Conservation (phyloP, 139 green algal genomes). For the Coelastrella sp. region DNA sequence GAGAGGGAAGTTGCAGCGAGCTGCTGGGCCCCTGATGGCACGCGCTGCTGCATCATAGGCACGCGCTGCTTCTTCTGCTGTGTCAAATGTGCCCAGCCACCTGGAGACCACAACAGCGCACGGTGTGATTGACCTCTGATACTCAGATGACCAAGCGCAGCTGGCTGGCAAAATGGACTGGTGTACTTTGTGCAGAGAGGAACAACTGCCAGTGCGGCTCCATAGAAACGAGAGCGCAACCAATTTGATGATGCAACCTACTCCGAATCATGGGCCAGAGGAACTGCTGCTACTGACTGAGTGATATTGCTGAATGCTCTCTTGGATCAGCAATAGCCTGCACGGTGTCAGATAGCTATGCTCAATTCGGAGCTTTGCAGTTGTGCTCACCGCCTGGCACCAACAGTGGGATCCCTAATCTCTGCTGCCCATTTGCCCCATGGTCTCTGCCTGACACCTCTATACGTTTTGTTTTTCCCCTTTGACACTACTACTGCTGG, state of each 20-base stretch:
- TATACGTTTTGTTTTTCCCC: slow-evolving; percentile 90
- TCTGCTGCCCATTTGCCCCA: slow-evolving; percentile 99
- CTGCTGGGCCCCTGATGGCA: slow-evolving; percentile 86
- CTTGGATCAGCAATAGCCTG: background rate
- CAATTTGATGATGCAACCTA: too few relatives aligned
- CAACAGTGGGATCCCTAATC: slow-evolving; percentile 95
- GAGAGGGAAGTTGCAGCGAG: slow-evolving; percentile 93
- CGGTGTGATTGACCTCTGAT: background rate
- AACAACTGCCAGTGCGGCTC: too few relatives aligned
- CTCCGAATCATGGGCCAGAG: too few relatives aligned
- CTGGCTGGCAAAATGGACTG: too few relatives aligned
- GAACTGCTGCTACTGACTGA: too few relatives aligned
- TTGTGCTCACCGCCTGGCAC: slow-evolving; percentile 75
- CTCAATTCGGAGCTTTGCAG: background rate
- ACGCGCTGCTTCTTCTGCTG: slow-evolving; percentile 92
- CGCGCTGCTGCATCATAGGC: slow-evolving; percentile 96
- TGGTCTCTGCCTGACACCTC: slow-evolving; percentile 95
- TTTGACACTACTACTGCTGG: slow-evolving; percentile 76
- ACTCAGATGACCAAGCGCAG: too few relatives aligned
- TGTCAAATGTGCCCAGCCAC: slow-evolving; percentile 98
- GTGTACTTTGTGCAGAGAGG: too few relatives aligned
- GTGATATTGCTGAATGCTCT: too few relatives aligned
- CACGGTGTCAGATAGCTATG: background rate
- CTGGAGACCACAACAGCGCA: slow-evolving; percentile 28
- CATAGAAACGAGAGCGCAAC: too few relatives aligned